Conservation (phyloP, 2,329 filamentous ascomycete genomes). For the Verticillium dahliae region DNA sequence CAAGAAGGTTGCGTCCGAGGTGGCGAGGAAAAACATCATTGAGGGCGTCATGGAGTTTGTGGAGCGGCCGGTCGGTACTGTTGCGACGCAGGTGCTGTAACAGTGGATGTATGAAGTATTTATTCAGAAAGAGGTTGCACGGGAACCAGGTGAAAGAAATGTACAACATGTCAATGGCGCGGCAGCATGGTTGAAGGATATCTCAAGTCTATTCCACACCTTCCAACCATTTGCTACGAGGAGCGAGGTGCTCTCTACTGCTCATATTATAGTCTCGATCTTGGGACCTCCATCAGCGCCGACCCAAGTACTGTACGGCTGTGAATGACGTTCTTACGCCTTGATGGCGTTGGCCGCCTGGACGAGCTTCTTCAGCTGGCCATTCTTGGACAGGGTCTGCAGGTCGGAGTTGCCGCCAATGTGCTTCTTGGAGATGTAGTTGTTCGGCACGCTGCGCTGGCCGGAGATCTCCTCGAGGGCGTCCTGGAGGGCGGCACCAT, state of each 20-base stretch:
- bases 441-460: conserved; percentile 90
- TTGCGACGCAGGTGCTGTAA: conserved; percentile 67
- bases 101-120: conserved; percentile 1
- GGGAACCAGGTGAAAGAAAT: not conserved
- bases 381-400: conserved; percentile 44
- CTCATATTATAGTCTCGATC: not conserved
- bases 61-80: conserved; percentile 78
- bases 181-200: not conserved
- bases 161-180: not conserved
- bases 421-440: conserved; percentile 86
- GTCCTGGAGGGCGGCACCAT: conserved; percentile 76
- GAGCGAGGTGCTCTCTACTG: not conserved
- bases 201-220: not conserved
- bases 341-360: conserved; percentile 34
- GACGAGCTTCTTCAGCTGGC: conserved; percentile 34
- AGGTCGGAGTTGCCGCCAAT: conserved; percentile 96
- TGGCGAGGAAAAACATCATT: conserved; percentile 73
- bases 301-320: not conserved
- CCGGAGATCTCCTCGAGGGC: conserved; percentile 73
- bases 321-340: conserved; percentile 24
- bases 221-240: not conserved
- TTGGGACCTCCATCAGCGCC: not conserved
- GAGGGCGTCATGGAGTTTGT: conserved; percentile 85
- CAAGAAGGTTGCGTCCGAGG: conserved; percentile 78
- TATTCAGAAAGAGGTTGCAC: too few species aligned